phyloP scores from a whole-genome alignment of 495 filamentous ascomycete genomes.

The Chlorociboria aeruginascens region DNA sequence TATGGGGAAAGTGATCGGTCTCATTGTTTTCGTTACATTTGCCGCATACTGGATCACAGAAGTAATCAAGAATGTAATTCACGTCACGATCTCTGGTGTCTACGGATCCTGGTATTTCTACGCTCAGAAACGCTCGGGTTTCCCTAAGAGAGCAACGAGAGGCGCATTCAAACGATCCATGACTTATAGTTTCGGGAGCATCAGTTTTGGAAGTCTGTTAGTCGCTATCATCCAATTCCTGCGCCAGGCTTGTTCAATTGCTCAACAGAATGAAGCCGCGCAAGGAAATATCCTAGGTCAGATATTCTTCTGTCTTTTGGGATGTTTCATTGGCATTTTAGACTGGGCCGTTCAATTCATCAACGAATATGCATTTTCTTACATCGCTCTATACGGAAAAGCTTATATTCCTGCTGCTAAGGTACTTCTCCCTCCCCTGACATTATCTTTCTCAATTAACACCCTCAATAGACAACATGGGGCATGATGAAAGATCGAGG shows the following conservation, averaged over 20 bases:
- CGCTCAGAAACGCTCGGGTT: conserved; percentile 42
- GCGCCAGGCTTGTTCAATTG: conserved; percentile 63
- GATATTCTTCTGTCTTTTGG: conserved; percentile 58
- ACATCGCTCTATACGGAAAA: conserved; percentile 88
- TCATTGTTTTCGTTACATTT: conserved; percentile 80
- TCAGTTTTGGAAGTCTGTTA: conserved; percentile 72
- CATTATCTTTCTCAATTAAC: conserved; percentile 2
- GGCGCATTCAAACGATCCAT: conserved; percentile 65
- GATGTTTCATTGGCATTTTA: conserved; percentile 63
- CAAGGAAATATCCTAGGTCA: conserved; percentile 57
- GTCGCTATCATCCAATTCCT: conserved; percentile 82
- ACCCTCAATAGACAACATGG: conserved; percentile 11
- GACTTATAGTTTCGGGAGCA: conserved; percentile 86
- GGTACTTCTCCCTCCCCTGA: conserved; percentile 20
- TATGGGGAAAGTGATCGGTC: conserved; percentile 63
- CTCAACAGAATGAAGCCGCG: conserved; percentile 46
- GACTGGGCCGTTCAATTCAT: conserved; percentile 77
- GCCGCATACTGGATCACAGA: conserved; percentile 88
- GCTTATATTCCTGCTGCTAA: conserved; percentile 75
- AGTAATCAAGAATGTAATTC: conserved; percentile 84
- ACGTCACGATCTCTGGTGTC: conserved; percentile 75
- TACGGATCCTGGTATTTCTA: conserved; percentile 93
- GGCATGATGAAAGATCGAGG: conserved; percentile 83
- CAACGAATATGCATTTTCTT: conserved; percentile 78
- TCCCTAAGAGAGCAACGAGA: conserved; percentile 64